Evolutionary conservation across 805 yeast species (phyloP).

Genomic region (Hanseniaspora lachancei): DNA sequence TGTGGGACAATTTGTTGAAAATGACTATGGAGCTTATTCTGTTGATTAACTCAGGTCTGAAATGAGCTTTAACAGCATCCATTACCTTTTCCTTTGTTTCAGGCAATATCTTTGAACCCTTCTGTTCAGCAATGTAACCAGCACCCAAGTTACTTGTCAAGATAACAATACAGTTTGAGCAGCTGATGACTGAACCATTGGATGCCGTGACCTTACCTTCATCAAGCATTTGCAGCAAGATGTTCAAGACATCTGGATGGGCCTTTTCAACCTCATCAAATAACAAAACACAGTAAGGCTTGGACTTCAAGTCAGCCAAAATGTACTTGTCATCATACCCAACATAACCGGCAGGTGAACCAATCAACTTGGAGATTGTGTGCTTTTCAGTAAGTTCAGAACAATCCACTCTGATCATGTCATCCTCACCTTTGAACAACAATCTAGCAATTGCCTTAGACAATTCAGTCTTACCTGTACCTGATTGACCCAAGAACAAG

Average conservation of each 20-base stretch:
- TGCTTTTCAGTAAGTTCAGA: constrained; percentile 92
- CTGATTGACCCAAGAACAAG: constrained; percentile 86
- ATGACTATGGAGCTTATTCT: constrained; percentile 88
- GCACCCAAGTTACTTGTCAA: constrained; percentile 98
- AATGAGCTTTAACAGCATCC: constrained; percentile 72
- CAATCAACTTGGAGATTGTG: constrained; percentile 85
- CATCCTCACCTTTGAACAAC: constrained; percentile 88
- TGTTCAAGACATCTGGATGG: constrained; percentile 91
- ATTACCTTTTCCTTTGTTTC: constrained; percentile 66
- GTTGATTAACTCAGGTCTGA: constrained; percentile 94
- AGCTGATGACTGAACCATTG: constrained; percentile 84
- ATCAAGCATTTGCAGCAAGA: constrained; percentile 80
- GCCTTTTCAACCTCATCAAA: constrained; percentile 98
- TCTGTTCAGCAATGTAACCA: constrained; percentile 61
- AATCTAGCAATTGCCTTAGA: constrained; percentile 96
- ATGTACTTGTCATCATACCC: constrained; percentile 98
- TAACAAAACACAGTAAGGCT: constrained; percentile 89
- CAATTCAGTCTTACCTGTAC: constrained; percentile 96
- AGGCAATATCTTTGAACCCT: constrained; percentile 49
- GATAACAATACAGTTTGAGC: constrained; percentile 81
- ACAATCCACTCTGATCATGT: constrained; percentile 95
- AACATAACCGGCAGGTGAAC: constrained; percentile 94
- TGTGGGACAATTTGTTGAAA: constrained; percentile 82
- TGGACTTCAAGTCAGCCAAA: constrained; percentile 75
- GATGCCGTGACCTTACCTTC: constrained; percentile 94